Conservation (phyloP, 495 filamentous ascomycete genomes). For the Rostrohypoxylon terebratum region DNA sequence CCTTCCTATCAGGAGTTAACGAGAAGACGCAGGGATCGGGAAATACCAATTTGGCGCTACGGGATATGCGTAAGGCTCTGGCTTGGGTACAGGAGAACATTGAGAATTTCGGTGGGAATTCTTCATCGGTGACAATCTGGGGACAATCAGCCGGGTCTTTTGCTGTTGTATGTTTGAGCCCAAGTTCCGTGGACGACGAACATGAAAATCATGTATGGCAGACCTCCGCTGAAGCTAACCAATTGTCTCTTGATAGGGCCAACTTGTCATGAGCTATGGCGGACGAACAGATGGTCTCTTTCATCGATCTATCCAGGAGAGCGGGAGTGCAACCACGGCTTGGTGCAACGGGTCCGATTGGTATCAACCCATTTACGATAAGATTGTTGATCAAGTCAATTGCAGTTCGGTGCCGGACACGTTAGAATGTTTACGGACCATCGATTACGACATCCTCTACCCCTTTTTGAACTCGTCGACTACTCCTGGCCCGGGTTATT, state of each 20-base stretch:
- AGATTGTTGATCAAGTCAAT: conserved; percentile 53
- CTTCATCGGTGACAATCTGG: conserved; percentile 56
- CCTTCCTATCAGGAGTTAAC: background rate
- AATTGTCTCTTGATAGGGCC: conserved; percentile 30
- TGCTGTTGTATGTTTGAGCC: conserved; percentile 46
- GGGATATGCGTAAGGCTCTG: conserved; percentile 66
- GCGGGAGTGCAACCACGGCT: conserved; percentile 52
- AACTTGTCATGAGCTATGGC: conserved; percentile 52
- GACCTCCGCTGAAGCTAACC: background rate
- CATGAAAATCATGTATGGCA: background rate
- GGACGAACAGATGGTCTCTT: conserved; percentile 63
- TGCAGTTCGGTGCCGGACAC: conserved; percentile 54
- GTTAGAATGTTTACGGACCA: conserved; percentile 58
- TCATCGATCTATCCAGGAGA: conserved; percentile 64
- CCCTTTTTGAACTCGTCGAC: conserved; percentile 41
- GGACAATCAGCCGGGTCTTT: conserved; percentile 54
- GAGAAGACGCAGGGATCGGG: conserved; percentile 43
- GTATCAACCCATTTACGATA: conserved; percentile 58
- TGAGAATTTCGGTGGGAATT: conserved; percentile 66
- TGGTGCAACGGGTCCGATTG: conserved; percentile 52
- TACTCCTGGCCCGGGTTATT: conserved; percentile 47
- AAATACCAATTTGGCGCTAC: conserved; percentile 55
- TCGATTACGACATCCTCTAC: conserved; percentile 48
- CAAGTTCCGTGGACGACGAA: background rate
- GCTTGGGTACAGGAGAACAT: conserved; percentile 71